phyloP scores from a whole-genome alignment of 768 basidiomycete genomes.

The Epithele typhae region DNA sequence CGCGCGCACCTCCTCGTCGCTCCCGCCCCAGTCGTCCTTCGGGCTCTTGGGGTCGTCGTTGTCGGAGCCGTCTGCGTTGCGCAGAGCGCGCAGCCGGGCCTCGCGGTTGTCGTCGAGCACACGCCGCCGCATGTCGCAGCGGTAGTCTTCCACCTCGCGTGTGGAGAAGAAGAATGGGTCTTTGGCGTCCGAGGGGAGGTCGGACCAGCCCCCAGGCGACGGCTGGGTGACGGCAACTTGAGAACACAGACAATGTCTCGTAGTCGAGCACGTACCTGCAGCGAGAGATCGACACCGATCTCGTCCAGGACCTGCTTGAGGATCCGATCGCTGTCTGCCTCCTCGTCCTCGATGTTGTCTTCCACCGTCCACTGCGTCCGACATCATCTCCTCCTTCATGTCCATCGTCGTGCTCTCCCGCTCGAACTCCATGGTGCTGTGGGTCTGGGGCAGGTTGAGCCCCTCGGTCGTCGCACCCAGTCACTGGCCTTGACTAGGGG shows the following conservation, averaged over 20 bases:
- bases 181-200: conserved; percentile 81
- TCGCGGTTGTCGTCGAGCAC: conserved; percentile 56
- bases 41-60: conserved; percentile 22
- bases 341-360: conserved; percentile 80
- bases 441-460: conserved; percentile 91
- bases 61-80: conserved; percentile 37
- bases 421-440: conserved; percentile 98
- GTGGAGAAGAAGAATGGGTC: conserved; percentile 79
- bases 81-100: conserved; percentile 60
- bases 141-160: conserved; percentile 62
- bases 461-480: conserved; percentile 98
- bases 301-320: conserved; percentile 95
- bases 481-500: conserved; percentile 82
- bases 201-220: conserved; percentile 72
- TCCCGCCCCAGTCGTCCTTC: conserved; percentile 58
- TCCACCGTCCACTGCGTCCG: conserved; percentile 98
- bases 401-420: conserved; percentile 98
- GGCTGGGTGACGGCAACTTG: conserved; percentile 43
- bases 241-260: background rate
- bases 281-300: conserved; percentile 89
- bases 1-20: conserved; percentile 67
- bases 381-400: conserved; percentile 99
- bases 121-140: conserved; percentile 61
- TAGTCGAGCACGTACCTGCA: conserved; percentile 49
- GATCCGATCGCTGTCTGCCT: conserved; percentile 93